Evolutionary conservation across 2,329 filamentous ascomycete genomes (phyloP).

Genomic region (Tolypocladium sp.): DNA sequence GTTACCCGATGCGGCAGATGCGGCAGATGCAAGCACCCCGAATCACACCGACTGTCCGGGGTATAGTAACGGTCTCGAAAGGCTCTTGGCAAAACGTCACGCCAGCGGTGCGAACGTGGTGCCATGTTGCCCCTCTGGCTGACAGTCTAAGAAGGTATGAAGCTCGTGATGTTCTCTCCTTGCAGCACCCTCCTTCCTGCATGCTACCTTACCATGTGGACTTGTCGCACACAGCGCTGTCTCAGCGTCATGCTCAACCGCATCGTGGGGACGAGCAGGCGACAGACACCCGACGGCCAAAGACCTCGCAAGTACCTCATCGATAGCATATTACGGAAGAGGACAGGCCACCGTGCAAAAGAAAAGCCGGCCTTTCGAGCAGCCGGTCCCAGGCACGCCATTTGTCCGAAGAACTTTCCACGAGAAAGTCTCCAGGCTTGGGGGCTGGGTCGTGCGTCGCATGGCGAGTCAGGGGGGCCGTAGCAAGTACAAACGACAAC

Average conservation of each 20-base stretch:
- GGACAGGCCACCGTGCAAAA: neutral
- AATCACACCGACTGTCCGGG: neutral
- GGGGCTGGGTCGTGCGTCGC: neutral
- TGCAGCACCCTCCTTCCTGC: neutral
- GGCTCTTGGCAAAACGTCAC: neutral
- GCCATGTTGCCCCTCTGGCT: neutral
- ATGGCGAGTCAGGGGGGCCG: neutral
- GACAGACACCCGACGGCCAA: neutral
- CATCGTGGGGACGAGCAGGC: neutral
- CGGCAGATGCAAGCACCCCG: neutral
- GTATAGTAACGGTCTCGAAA: neutral
- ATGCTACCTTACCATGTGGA: neutral
- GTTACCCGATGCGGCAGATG: neutral
- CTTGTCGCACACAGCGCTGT: neutral
- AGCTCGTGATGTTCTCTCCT: neutral
- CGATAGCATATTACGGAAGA: neutral
- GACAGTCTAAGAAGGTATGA: neutral
- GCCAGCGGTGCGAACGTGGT: neutral
- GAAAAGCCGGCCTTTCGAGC: neutral
- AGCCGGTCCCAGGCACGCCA: no score
- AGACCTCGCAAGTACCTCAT: neutral
- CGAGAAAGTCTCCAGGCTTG: neutral
- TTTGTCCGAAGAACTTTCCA: neutral
- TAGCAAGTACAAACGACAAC: neutral
- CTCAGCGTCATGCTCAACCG: neutral